Evolutionary conservation across 1,139 yeast species (phyloP), one percentile per base, ranked within the genome.

Genomic region (Saccharomyces pastorianus): DNA sequence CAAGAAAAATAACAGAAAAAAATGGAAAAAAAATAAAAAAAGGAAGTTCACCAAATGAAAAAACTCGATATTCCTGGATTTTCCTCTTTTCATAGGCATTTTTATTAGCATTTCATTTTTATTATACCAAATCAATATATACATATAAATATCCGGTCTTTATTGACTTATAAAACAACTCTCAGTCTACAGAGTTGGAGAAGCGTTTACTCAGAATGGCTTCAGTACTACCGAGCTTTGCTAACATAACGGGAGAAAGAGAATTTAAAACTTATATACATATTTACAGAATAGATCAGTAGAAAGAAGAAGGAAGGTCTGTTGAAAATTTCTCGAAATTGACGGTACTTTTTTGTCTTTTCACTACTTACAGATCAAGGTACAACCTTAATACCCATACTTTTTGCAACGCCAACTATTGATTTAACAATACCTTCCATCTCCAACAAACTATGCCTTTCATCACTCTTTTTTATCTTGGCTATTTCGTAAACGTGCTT

Each of bases 401-500:
- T 85, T 64, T 80, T 84, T 20, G 98, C 98, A 3, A 95, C 88
- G 64, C 91, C 89, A 53, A 93, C 77, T 42, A 93, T 81, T 38
- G 89, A 82, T 62, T 93, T 93, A 57, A 88, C 88, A 52, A 93
- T 84, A 46, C 86, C 81, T 68, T 87, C 82, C 69, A 91, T 70
- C 31, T 84, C 88, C 56, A 86, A 75, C 55, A 80, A 78, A 57
- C 83, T 80, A 71, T 90, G 96, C 66, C 88, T 81, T 3, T 82
- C 83, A 69, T 93, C 99, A 20, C 88, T 84, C 71, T 89, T 83
- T 73, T 93, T 93, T 64, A 93, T 87, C 73, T 90, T 87, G 48
- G 99, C 99, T 65, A 93, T 88, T 72, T 93, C 98, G 71, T 88
- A 93, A 31, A 90, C 80, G 71, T 93, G 98, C 71, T 93, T 93